Evolutionary conservation across 495 filamentous ascomycete genomes (phyloP).

Genomic region (Podospora anserina): DNA sequence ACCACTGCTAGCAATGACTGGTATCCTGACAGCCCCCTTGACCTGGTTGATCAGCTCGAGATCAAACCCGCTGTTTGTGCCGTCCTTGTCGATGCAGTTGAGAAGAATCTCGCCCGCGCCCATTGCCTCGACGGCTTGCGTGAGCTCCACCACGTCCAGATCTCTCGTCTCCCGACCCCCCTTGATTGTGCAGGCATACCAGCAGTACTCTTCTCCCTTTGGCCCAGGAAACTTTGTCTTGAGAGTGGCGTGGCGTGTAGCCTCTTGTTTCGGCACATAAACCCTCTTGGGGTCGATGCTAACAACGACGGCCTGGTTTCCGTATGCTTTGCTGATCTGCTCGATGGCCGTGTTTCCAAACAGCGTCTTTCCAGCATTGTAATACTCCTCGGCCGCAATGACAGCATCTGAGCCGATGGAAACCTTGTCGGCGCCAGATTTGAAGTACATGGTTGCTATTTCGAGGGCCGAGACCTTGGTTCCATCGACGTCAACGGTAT

Average conservation of each 20-base stretch:
- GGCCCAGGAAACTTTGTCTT: slow-evolving; percentile 67
- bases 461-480: slow-evolving; percentile 80
- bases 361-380: slow-evolving; percentile 60
- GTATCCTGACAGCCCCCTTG: slow-evolving; percentile 79
- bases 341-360: slow-evolving; percentile 87
- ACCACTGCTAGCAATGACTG: slow-evolving; percentile 92
- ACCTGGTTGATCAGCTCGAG: slow-evolving; percentile 85
- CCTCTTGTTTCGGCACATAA: slow-evolving; percentile 68
- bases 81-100: slow-evolving; percentile 97
- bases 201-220: slow-evolving; percentile 77
- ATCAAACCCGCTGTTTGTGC: slow-evolving; percentile 93
- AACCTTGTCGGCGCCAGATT: slow-evolving; percentile 96
- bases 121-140: slow-evolving; percentile 90
- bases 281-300: slow-evolving; percentile 91
- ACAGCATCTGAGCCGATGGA: slow-evolving; percentile 97
- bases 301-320: slow-evolving; percentile 94
- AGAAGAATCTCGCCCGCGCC: slow-evolving; percentile 90
- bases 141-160: slow-evolving; percentile 83
- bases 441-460: slow-evolving; percentile 95
- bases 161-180: slow-evolving; percentile 89
- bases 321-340: slow-evolving; percentile 88
- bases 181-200: slow-evolving; percentile 98
- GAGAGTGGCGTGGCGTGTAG: slow-evolving; percentile 76
- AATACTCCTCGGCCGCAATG: slow-evolving; percentile 85
- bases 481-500: slow-evolving; percentile 87